Evolutionary conservation across 768 basidiomycete species (phyloP).

Genomic region (Boletellus emodensis): DNA sequence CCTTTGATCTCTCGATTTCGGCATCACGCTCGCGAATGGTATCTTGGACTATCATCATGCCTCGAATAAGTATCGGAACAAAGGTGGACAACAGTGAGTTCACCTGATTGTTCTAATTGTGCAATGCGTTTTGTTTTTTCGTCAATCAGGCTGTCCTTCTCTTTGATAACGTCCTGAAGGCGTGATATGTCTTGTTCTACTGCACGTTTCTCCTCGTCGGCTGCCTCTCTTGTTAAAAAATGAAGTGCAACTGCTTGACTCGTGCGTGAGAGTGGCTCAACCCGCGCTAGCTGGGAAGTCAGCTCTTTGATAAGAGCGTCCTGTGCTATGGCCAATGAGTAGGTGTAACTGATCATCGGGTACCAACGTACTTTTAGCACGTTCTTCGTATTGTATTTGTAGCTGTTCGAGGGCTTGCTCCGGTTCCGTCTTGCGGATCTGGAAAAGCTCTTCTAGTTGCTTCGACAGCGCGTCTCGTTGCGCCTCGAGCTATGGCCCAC

Average conservation of each 20-base stretch:
- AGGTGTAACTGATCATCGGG: background rate
- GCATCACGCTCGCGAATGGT: slow-evolving; percentile 52
- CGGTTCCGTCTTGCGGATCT: slow-evolving; percentile 60
- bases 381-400: slow-evolving; percentile 47
- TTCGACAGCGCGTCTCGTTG: slow-evolving; percentile 45
- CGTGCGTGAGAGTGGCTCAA: slow-evolving; percentile 50
- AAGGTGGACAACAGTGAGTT: slow-evolving; percentile 10
- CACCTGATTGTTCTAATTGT: slow-evolving; percentile 49
- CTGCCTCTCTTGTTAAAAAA: slow-evolving; percentile 69
- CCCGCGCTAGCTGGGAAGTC: slow-evolving; percentile 47
- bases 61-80: background rate
- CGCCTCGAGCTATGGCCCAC: slow-evolving; percentile 27
- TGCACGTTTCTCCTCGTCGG: slow-evolving; percentile 60
- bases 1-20: slow-evolving; percentile 56
- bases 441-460: slow-evolving; percentile 57
- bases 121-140: slow-evolving; percentile 45
- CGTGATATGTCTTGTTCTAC: slow-evolving; percentile 46
- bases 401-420: slow-evolving; percentile 52
- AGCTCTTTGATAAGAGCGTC: slow-evolving; percentile 46
- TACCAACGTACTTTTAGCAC: slow-evolving; percentile 44
- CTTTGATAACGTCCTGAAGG: slow-evolving; percentile 41
- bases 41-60: slow-evolving; percentile 42
- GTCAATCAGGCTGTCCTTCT: slow-evolving; percentile 39
- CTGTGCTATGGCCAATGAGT: slow-evolving; percentile 43
- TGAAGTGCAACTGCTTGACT: slow-evolving; percentile 53